These are phyloP conservation scores for Fusarium succisae DNA, from an alignment of 2,329 filamentous ascomycete species.

Conservation along the genomic window DNA sequence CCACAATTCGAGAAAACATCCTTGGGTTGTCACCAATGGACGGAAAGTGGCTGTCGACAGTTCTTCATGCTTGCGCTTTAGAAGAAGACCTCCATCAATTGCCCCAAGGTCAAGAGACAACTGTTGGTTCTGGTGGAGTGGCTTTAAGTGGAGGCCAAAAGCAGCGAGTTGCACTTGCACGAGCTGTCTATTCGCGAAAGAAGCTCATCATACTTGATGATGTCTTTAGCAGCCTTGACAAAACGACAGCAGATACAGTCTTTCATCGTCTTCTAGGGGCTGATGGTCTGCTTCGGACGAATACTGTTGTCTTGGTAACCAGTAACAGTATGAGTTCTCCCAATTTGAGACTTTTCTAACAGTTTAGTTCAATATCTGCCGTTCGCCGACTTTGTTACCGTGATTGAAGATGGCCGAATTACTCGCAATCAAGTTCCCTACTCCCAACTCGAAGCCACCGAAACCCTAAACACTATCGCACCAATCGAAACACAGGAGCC, in stretches of 20 bases:
- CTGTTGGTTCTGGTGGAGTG: slow-evolving; percentile 54
- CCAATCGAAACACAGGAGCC: neutral
- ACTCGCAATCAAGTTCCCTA: slow-evolving; percentile 40
- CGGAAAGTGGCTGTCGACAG: slow-evolving; percentile 41
- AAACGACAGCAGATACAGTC: slow-evolving; percentile 53
- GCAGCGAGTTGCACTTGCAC: slow-evolving; percentile 55
- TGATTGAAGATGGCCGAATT: slow-evolving; percentile 35
- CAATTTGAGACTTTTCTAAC: neutral
- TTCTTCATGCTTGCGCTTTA: slow-evolving; percentile 49
- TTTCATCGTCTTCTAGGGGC: slow-evolving; percentile 54
- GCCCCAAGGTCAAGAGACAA: slow-evolving; percentile 46
- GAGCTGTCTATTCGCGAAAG: slow-evolving; percentile 55
- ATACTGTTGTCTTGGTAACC: slow-evolving; percentile 45
- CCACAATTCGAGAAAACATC: slow-evolving; percentile 52
- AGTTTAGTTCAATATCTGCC: slow-evolving; percentile 37
- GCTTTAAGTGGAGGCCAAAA: slow-evolving; percentile 57
- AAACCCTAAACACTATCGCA: neutral
- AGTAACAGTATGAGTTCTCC: slow-evolving; percentile 1
- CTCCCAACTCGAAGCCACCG: slow-evolving; percentile 16
- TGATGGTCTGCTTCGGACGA: slow-evolving; percentile 52
- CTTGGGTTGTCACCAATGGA: slow-evolving; percentile 44
- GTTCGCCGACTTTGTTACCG: slow-evolving; percentile 39
- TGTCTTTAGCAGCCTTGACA: slow-evolving; percentile 56
- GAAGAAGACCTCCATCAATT: slow-evolving; percentile 47
- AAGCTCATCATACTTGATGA: slow-evolving; percentile 58